Evolutionary conservation across 148 eudicot species (phyloP).

Genomic region (Persicaria maculosa): DNA sequence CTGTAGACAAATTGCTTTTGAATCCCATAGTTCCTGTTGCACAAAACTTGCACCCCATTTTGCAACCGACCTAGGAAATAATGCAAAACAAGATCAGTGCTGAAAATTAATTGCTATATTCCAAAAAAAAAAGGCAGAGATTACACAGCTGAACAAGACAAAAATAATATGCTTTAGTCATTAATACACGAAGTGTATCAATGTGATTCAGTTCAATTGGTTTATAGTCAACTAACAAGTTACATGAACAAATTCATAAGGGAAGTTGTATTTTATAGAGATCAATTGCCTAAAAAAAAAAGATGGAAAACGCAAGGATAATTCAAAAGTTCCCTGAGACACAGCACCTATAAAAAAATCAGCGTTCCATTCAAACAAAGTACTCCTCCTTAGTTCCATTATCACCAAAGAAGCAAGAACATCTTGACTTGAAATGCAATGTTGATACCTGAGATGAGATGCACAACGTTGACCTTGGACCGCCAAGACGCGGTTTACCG

Average conservation of each 20-base stretch:
- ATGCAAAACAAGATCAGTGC: conserved; percentile 10
- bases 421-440: background rate
- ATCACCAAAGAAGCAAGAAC: background rate
- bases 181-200: background rate
- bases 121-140: background rate
- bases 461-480: conserved; percentile 79
- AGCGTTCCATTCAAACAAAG: background rate
- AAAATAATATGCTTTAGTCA: conserved; percentile 5
- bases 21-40: conserved; percentile 99
- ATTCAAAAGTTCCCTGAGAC: background rate
- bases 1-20: conserved; percentile 73
- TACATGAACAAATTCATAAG: background rate
- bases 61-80: conserved; percentile 78
- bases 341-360: background rate
- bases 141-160: background rate
- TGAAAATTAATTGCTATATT: background rate
- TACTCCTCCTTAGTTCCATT: background rate
- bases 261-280: background rate
- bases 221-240: background rate
- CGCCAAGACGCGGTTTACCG: conserved; percentile 86
- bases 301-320: background rate
- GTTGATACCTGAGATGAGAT: conserved; percentile 82
- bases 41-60: conserved; percentile 95
- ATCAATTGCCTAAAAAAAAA: background rate
- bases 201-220: background rate